Conservation (phyloP, 2,329 filamentous ascomycete genomes). For the Myriosclerotinia scirpicola region DNA sequence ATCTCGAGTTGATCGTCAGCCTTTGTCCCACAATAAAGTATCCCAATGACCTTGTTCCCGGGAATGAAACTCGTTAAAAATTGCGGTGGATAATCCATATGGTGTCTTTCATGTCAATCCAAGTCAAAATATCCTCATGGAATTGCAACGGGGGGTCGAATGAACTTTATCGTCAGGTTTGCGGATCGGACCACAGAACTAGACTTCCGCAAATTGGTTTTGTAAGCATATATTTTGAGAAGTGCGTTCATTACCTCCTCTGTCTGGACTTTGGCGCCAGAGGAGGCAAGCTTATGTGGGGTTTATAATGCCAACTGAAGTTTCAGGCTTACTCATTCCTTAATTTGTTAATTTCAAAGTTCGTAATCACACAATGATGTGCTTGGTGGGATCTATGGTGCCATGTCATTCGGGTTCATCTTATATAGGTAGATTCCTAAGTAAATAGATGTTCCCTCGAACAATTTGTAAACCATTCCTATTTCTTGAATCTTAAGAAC, state of each 20-base stretch:
- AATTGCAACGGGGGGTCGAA: not conserved
- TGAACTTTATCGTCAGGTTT: not conserved
- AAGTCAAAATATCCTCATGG: not conserved
- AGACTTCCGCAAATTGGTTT: not conserved
- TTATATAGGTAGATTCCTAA: slow-evolving; percentile 14
- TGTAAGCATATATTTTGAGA: not conserved
- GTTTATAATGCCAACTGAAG: not conserved
- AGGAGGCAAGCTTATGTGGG: slow-evolving; percentile 16
- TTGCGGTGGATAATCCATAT: not conserved
- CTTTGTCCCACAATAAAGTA: not conserved
- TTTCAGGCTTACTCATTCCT: slow-evolving; percentile 16
- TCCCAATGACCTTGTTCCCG: not conserved
- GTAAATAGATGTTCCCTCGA: not conserved
- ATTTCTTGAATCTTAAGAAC: not conserved
- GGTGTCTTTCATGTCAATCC: not conserved
- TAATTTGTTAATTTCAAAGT: slow-evolving; percentile 3
- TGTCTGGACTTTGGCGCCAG: not conserved
- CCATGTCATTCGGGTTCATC: slow-evolving; percentile 13
- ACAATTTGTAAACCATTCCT: not conserved
- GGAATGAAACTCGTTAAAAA: not conserved
- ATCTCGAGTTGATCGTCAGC: too few species aligned
- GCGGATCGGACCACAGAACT: not conserved
- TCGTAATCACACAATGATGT: slow-evolving; percentile 20
- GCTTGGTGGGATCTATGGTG: slow-evolving; percentile 22
- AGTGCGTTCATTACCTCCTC: too few species aligned